Evolutionary conservation across 768 basidiomycete species (phyloP).

Genomic region (Xanthoconium stramineum): DNA sequence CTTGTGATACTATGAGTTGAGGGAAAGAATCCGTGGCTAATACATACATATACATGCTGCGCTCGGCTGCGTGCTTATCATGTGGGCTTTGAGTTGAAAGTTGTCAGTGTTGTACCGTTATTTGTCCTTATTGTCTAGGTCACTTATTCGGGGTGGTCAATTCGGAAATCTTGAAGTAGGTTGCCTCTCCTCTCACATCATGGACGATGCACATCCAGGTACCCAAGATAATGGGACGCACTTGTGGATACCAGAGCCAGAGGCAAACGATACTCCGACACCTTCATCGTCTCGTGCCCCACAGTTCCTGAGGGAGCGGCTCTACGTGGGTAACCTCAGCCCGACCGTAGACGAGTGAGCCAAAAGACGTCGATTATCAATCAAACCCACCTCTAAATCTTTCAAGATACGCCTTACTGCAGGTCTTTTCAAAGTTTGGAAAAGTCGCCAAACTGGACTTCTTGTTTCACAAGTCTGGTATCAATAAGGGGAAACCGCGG

Average conservation of each 20-base stretch:
- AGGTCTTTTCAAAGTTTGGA: slow-evolving; percentile 89
- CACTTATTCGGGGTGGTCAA: too few species aligned
- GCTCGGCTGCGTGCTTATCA: too few species aligned
- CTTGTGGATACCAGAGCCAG: slow-evolving; percentile 33
- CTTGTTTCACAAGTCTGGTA: slow-evolving; percentile 91
- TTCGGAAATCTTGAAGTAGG: not conserved
- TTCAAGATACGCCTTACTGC: slow-evolving; percentile 78
- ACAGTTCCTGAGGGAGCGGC: slow-evolving; percentile 58
- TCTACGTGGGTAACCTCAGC: slow-evolving; percentile 90
- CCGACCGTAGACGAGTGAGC: slow-evolving; percentile 83
- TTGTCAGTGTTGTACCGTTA: too few species aligned
- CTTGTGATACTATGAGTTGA: too few species aligned
- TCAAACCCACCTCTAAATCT: slow-evolving; percentile 9
- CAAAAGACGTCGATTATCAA: not conserved
- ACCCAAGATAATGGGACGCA: slow-evolving; percentile 17
- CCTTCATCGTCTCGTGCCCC: slow-evolving; percentile 27
- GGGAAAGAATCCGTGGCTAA: too few species aligned
- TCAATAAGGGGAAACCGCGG: slow-evolving; percentile 85
- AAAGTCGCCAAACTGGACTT: slow-evolving; percentile 92
- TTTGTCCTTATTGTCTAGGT: too few species aligned
- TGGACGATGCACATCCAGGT: slow-evolving; percentile 5
- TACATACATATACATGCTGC: too few species aligned
- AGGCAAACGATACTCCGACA: slow-evolving; percentile 12
- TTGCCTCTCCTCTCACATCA: slow-evolving; percentile 2
- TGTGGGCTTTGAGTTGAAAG: too few species aligned